Evolutionary conservation across 768 basidiomycete genomes (phyloP), one percentile per base, ranked within the genome.

Genomic region (Leccinum olivaceopallidum): DNA sequence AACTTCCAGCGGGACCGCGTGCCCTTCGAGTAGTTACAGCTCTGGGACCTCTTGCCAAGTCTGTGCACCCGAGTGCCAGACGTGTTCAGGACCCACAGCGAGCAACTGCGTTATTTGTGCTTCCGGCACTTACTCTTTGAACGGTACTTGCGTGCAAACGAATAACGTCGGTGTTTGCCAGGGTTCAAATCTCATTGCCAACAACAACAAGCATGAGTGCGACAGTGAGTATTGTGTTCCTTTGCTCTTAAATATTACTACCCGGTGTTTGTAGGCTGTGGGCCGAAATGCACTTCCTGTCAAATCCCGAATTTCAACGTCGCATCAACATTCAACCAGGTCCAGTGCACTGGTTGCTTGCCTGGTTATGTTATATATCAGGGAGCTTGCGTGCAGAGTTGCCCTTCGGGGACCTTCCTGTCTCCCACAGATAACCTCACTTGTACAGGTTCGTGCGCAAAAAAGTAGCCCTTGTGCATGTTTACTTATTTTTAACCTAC

Each of bases 181-280:
- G 50, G 86, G 85, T 7, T 81, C 89, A 10, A 83, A 79, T 51
- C 76, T 90, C 63, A 83, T 95, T 37, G 92, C 85, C 22, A 89
- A 96, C 65, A 92, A 92, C 65, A 81, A 82, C 70, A 95, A 94
- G 75, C 77, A 82, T n/a, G 84, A 86, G 66, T 95, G 94, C 69
- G 91, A 95, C 68, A 83, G 92, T 93, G 67, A 73, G 42, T 56
- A 28, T 37, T 55, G 51, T 58, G 6, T 39, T 47, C 53, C 47
- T n/a, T 52, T 20, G 10, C 16, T 18, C 22, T 54, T 18, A 16
- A n/a, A 58, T 56, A 24, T 61, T 20, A 39, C 44, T 59, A 47
- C 22, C 37, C 6, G 0, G 42, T n/a, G 48, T 30, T 49, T 39
- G 6, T 64, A 94, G 92, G 83, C 58, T 94, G 94, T 70, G 92